Evolutionary conservation across 768 basidiomycete genomes (phyloP).

Genomic region (Cubamyces lactineus): DNA sequence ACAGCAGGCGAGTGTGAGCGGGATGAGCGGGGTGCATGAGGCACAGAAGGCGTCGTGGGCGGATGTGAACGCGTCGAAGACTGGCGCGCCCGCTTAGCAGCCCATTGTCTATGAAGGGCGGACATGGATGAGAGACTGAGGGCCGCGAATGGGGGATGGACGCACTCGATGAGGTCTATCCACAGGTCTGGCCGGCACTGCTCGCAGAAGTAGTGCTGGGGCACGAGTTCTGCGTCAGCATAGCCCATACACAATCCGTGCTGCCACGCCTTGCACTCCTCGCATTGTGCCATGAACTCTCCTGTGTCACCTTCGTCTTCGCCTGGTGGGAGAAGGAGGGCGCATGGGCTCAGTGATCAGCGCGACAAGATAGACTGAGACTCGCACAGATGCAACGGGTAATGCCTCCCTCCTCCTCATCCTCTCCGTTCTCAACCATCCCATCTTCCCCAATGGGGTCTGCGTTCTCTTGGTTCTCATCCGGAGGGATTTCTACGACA

Average conservation of each 20-base stretch:
- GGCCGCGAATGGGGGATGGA: conserved; percentile 25
- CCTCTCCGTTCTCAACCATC: conserved; percentile 48
- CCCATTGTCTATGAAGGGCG: conserved; percentile 49
- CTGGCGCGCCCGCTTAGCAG: conserved; percentile 63
- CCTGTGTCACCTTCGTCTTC: conserved; percentile 79
- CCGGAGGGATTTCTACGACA: conserved; percentile 33
- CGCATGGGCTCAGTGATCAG: conserved; percentile 30
- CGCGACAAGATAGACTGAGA: conserved; percentile 56
- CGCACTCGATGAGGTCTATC: conserved; percentile 78
- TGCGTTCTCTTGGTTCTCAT: conserved; percentile 33
- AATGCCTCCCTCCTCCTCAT: conserved; percentile 60
- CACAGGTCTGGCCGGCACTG: conserved; percentile 88
- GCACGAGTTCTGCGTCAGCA: conserved; percentile 72
- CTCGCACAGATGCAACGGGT: conserved; percentile 90
- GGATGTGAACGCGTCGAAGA: conserved; percentile 66
- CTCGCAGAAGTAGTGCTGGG: conserved; percentile 92
- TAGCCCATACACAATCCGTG: conserved; percentile 97
- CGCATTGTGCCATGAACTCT: conserved; percentile 98
- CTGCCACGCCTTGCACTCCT: conserved; percentile 97
- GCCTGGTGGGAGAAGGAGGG: conserved; percentile 38
- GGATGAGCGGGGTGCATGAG: conserved; percentile 56
- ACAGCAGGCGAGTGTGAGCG: conserved; percentile 75
- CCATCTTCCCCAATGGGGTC: conserved; percentile 41
- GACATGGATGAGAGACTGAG: conserved; percentile 14
- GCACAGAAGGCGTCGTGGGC: conserved; percentile 42